These are phyloP conservation scores for Neurospora sublineolata DNA, from an alignment of 495 filamentous ascomycete species.

Conservation along the genomic window DNA sequence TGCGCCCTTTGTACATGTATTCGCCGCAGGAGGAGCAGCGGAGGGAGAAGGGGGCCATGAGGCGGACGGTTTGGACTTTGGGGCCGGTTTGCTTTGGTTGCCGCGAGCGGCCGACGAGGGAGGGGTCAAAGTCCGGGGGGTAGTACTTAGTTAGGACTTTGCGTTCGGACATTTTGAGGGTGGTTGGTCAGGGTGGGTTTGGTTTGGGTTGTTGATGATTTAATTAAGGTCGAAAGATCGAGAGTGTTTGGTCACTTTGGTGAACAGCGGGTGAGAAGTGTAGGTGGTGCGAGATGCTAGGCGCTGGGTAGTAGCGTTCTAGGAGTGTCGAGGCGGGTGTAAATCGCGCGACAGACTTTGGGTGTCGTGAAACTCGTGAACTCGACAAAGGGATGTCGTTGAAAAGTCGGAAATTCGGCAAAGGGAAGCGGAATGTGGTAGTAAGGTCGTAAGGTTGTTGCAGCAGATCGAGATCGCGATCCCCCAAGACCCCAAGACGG, in stretches of 20 bases:
- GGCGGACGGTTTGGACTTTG: conserved; percentile 78
- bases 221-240: not conserved
- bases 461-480: not conserved
- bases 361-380: not conserved
- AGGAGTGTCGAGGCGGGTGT: not conserved
- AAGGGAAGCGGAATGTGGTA: not conserved
- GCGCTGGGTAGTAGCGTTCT: not conserved
- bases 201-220: not conserved
- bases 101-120: conserved; percentile 53
- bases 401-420: not conserved
- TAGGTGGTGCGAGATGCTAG: not conserved
- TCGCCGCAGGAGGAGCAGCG: conserved; percentile 85
- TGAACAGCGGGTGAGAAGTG: not conserved
- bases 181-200: not conserved
- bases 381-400: not conserved
- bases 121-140: conserved; percentile 95
- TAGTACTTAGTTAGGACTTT: conserved; percentile 82
- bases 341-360: not conserved
- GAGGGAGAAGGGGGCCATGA: conserved; percentile 96
- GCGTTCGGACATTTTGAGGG: conserved; percentile 73
- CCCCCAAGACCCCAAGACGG: not conserved
- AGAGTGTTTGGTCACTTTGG: not conserved
- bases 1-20: conserved; percentile 93
- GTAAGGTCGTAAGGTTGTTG: not conserved
- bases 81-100: conserved; percentile 61